Evolutionary conservation across 2,329 filamentous ascomycete genomes (phyloP).

Genomic region (Claviceps sp.): DNA sequence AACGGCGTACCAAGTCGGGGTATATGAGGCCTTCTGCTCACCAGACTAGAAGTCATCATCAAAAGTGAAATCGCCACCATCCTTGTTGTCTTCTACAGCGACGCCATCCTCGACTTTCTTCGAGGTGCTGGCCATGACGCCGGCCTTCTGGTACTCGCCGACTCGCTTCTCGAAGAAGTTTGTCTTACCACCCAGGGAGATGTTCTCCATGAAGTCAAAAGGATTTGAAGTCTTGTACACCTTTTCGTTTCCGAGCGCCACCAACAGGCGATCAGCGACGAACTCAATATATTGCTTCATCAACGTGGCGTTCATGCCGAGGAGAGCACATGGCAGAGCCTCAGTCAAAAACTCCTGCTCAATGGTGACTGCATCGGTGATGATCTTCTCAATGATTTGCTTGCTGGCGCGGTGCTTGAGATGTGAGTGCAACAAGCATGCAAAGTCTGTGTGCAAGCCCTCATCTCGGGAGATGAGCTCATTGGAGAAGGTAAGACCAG

Average conservation of each 20-base stretch:
- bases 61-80: constrained; percentile 73
- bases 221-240: constrained; percentile 87
- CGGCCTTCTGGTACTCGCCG: constrained; percentile 97
- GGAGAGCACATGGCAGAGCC: constrained; percentile 78
- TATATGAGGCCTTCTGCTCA: constrained; percentile 9
- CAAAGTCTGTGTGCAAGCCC: constrained; percentile 98
- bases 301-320: constrained; percentile 92
- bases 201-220: constrained; percentile 99
- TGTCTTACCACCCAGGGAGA: constrained; percentile 96
- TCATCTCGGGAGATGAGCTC: constrained; percentile 99
- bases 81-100: constrained; percentile 33
- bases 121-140: constrained; percentile 79
- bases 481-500: constrained; percentile 96
- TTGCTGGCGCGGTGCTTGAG: constrained; percentile 81
- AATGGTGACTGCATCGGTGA: constrained; percentile 83
- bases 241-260: constrained; percentile 89
- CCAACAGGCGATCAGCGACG: constrained; percentile 85
- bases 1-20: neutral
- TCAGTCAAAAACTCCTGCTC: constrained; percentile 98
- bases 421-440: constrained; percentile 95
- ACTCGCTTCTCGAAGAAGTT: constrained; percentile 99
- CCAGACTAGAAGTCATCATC: constrained; percentile 84
- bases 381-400: constrained; percentile 71
- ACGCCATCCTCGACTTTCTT: constrained; percentile 54
- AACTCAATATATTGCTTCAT: constrained; percentile 99